Conservation (phyloP, 192 early-diverging fungal genomes). For the Pecoramyces ruminantium region DNA sequence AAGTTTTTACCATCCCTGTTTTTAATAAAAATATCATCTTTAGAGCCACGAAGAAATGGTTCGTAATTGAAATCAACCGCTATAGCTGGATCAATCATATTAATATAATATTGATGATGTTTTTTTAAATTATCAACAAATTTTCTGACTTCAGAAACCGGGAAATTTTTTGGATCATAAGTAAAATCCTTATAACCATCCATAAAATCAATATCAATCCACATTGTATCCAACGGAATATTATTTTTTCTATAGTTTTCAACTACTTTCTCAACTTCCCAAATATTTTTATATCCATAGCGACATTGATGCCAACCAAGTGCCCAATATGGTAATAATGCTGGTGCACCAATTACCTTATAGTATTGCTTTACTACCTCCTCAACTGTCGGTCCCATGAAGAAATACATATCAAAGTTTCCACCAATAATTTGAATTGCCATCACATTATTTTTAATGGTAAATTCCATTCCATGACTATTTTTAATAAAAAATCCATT, state of each 20-base stretch:
- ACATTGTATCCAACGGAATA: slow-evolving; percentile 44
- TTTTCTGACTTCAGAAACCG: slow-evolving; percentile 19
- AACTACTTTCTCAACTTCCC: slow-evolving; percentile 33
- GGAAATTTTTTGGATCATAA: slow-evolving; percentile 30
- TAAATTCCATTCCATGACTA: slow-evolving; percentile 52
- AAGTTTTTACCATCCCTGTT: slow-evolving; percentile 26
- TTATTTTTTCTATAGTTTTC: slow-evolving; percentile 26
- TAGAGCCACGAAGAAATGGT: slow-evolving; percentile 25
- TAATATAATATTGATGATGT: slow-evolving; percentile 30
- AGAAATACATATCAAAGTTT: slow-evolving; percentile 42
- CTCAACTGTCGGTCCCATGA: slow-evolving; percentile 24
- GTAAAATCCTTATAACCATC: slow-evolving; percentile 40
- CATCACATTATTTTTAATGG: slow-evolving; percentile 17
- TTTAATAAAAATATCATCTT: slow-evolving; percentile 36
- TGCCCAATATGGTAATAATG: slow-evolving; percentile 39
- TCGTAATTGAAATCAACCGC: slow-evolving; percentile 19
- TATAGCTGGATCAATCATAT: slow-evolving; percentile 51
- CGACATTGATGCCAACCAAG: slow-evolving; percentile 47
- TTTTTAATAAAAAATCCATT: slow-evolving; percentile 35
- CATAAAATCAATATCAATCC: slow-evolving; percentile 63
- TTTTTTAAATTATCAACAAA: slow-evolving; percentile 20
- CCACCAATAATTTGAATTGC: slow-evolving; percentile 50
- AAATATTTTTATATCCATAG: slow-evolving; percentile 38
- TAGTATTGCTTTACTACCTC: slow-evolving; percentile 35
- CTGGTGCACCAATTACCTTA: slow-evolving; percentile 40